These are phyloP conservation scores for Melaleuca alternifolia DNA, from an alignment of 345 rosid species.

Conservation along the genomic window DNA sequence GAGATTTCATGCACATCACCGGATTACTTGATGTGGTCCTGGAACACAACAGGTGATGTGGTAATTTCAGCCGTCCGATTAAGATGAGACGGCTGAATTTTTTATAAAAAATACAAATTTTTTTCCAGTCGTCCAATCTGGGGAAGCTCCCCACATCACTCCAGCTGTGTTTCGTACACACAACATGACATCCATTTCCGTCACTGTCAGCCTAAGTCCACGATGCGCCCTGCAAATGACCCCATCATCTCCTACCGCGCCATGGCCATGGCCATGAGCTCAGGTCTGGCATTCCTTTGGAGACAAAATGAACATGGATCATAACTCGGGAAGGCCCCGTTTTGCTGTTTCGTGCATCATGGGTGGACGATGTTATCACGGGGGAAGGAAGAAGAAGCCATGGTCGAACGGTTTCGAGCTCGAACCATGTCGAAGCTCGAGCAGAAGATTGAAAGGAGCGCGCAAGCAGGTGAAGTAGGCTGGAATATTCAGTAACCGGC, in stretches of 20 bases:
- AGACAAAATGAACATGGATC: not conserved
- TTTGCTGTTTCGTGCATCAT: not conserved
- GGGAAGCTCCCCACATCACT: too few species aligned
- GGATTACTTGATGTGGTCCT: too few species aligned
- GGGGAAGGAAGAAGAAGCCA: not conserved
- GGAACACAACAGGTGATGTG: too few species aligned
- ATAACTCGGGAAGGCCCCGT: not conserved
- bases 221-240: not conserved
- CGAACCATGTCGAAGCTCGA: not conserved
- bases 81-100: too few species aligned
- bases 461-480: too few species aligned
- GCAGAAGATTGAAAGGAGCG: not conserved
- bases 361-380: not conserved
- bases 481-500: too few species aligned
- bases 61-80: too few species aligned
- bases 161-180: too few species aligned
- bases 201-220: not conserved
- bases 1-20: too few species aligned
- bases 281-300: not conserved
- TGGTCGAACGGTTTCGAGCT: not conserved
- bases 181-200: too few species aligned
- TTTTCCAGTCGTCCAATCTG: too few species aligned
- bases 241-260: not conserved
- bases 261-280: not conserved
- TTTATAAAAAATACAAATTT: too few species aligned